phyloP scores from a whole-genome alignment of 495 filamentous ascomycete genomes.

The Annulohypoxylon nitens region DNA sequence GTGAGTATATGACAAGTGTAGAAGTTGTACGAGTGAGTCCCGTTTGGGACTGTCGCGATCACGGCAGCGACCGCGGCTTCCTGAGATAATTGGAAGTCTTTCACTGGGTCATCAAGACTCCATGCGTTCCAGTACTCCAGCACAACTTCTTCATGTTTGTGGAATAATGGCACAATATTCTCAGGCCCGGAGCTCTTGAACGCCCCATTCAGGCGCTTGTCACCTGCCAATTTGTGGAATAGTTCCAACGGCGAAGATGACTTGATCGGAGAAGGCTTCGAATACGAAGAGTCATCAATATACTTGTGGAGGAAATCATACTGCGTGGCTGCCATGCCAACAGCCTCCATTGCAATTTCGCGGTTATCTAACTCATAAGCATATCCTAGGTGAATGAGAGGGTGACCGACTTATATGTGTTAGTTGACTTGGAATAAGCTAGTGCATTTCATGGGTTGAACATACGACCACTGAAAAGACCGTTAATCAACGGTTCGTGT shows the following conservation, averaged over 20 bases:
- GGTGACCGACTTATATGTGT: constrained; percentile 76
- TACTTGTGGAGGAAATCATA: constrained; percentile 85
- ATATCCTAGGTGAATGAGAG: constrained; percentile 89
- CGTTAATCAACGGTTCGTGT: constrained; percentile 81
- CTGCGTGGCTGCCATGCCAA: constrained; percentile 76
- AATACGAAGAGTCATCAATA: constrained; percentile 76
- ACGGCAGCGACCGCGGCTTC: constrained; percentile 80
- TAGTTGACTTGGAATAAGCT: constrained; percentile 23
- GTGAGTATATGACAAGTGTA: constrained; percentile 86
- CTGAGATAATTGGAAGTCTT: constrained; percentile 83
- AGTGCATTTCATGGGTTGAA: constrained; percentile 37
- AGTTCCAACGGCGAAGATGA: constrained; percentile 74
- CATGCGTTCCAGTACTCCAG: constrained; percentile 92
- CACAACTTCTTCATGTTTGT: constrained; percentile 74
- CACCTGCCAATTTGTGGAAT: constrained; percentile 69
- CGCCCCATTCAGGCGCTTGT: constrained; percentile 69
- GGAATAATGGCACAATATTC: constrained; percentile 76
- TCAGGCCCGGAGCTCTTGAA: constrained; percentile 69
- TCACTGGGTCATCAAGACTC: constrained; percentile 71
- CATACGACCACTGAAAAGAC: constrained; percentile 81
- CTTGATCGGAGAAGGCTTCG: constrained; percentile 62
- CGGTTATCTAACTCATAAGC: constrained; percentile 84
- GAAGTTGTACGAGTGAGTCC: constrained; percentile 81
- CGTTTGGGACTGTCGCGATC: constrained; percentile 68
- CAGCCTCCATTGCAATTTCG: constrained; percentile 86